A percentile compares a stretch with the other conserved stretches of the same genome.
These are phyloP conservation scores for Pneumocystis wakefieldiae DNA, from an alignment of 1,139 yeast species.

Conservation along the genomic window DNA sequence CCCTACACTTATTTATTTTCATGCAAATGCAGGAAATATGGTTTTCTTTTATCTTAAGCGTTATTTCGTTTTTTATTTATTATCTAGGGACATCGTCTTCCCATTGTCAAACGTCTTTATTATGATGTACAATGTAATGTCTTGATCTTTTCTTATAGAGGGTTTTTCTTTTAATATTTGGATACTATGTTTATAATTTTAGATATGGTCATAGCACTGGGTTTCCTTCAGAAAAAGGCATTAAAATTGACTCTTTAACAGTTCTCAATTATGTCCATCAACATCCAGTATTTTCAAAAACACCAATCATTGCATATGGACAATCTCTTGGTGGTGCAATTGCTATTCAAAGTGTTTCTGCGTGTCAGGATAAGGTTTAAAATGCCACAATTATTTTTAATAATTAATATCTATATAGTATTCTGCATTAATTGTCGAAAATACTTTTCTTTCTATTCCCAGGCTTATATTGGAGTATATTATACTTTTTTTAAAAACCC, in stretches of 20 bases:
- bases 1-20: constrained; percentile 57
- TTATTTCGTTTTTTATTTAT: not conserved
- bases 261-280: constrained; percentile 44
- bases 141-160: constrained; percentile 14
- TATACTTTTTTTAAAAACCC: not conserved
- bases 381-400: constrained; percentile 11
- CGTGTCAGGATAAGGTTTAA: constrained; percentile 24
- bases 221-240: constrained; percentile 56
- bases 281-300: constrained; percentile 38
- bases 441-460: constrained; percentile 65
- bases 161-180: constrained; percentile 2
- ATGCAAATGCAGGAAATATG: constrained; percentile 95
- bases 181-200: not conserved
- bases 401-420: constrained; percentile 18
- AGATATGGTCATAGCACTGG: constrained; percentile 74
- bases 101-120: constrained; percentile 62
- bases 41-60: not conserved
- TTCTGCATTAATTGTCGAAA: constrained; percentile 61
- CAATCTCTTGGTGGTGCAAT: constrained; percentile 93
- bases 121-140: constrained; percentile 58
- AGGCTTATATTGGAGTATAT: constrained; percentile 53
- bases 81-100: constrained; percentile 58
- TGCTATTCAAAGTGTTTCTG: constrained; percentile 63
- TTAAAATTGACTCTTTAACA: constrained; percentile 69
- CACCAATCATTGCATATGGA: constrained; percentile 61